Base-by-base conservation (phyloP, 441 rosid genomes). In the Eutrema salsugineum region DNA sequence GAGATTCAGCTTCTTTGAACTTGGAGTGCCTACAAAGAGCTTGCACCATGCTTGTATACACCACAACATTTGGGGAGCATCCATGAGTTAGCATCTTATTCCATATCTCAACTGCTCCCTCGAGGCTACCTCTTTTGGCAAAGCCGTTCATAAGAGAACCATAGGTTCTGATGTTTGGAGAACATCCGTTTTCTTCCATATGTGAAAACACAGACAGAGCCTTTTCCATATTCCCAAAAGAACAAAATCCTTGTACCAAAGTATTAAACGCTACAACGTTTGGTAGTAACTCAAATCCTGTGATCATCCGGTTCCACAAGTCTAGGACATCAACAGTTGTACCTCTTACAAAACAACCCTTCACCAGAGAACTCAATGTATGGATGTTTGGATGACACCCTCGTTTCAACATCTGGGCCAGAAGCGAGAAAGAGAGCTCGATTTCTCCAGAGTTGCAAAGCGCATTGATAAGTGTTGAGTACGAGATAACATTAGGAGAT, bases 1-100 rank as follows among this genome's bases (percentile, higher is more conserved):
- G 88, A 79, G 69, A 79, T 38, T 77, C 82, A 68, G 91, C 97
- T 79, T 85, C 84, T 78, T 78, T 69, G 60, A 88, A 88, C 90
- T 90, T 74, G 38, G 61, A 80, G 64, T 82, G 87, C 70, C 76
- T 76, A 73, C 97, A 94, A 66, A 91, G 91, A 49, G 81, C 87
- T 70, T 86, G 82, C 43, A 94, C 85, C 97, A 94, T 91, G 81
- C 89, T 79, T 24, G 97, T 90, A 75, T 90, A 88, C n/a, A 81
- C 86, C 47, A 90, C 88, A 64, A 82, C 88, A 68, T 91, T 91
- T 33, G 95, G 99, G 70, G 15, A 67, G 73, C 91, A 87, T 57
- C 95, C 89, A 56, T 49, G 66, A 8, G 75, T 61, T 66, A 90
- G 82, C 97, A 94, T 91, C 86, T 68, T 84, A 75, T 94, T 91